Evolutionary conservation across 169 alveolate species (phyloP), one percentile per base, ranked within the genome.

Genomic region (Miamiensis avidus): DNA sequence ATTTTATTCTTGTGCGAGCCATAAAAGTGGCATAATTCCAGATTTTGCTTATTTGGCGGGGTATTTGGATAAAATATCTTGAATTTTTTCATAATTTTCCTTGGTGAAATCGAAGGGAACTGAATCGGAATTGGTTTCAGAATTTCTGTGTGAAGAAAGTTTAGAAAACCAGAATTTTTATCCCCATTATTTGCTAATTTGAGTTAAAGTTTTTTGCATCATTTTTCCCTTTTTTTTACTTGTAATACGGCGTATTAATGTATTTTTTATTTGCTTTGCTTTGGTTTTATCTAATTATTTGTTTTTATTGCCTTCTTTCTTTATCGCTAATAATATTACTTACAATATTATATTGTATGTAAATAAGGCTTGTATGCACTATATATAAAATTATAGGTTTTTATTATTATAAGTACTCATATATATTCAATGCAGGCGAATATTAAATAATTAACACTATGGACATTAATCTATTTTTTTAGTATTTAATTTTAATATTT

Each of bases 71-170:
- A 94, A 77, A 27, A 94, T 84, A 65, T 78, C 72, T 25, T 86
- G 87, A 15, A 94, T 90, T 82, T 89, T 74, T 32, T 87, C 82
- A 82, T 94, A 94, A 89, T 92, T 94, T 78, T 90, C 94, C 26
- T 79, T 88, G 0, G 95, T 89, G 84, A 94, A 94, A 65, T 94
- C 97, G 76, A 94, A 94, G 29, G 97, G 97, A 64, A 85, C 85
- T 32, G 91, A 90, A 29, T 89, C 93, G 28, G 49, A 31, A 79
- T 92, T 92, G 75, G 86, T 91, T 20, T 85, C 91, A 30, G 84
- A 75, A 30, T 83, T 74, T 83, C 92, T 91, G 81, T 91, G 94
- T 33, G 88, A 65, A 0, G 85, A 89, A 34, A 84, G 85, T 29
- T 74, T 85, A 1, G 93, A 89, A 79, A 85, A 85, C 4, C 20